A percentile compares a stretch with the other conserved stretches of the same genome.
phyloP scores from a whole-genome alignment of 768 basidiomycete genomes.

The Amanita fuliginea region DNA sequence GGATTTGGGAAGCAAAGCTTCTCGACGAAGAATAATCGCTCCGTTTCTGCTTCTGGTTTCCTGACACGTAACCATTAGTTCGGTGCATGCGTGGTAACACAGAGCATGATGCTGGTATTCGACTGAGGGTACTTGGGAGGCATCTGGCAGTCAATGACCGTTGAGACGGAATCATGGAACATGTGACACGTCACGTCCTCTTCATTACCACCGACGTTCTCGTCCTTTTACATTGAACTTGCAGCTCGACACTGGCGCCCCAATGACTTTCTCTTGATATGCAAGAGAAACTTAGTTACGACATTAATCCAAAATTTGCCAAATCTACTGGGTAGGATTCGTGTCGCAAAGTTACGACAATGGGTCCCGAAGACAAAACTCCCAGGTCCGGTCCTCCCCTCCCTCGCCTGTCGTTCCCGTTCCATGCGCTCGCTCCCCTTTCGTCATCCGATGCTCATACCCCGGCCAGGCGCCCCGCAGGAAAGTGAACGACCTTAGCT shows the following conservation, averaged over 20 bases:
- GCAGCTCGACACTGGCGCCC: too few relatives aligned
- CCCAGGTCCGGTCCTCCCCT: conserved; percentile 82
- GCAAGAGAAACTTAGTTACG: too few relatives aligned
- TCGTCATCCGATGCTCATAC: conserved; percentile 92
- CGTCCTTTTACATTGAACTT: too few relatives aligned
- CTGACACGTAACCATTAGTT: not conserved
- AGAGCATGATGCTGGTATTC: not conserved
- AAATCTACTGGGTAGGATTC: too few relatives aligned
- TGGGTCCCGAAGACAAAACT: conserved; percentile 53
- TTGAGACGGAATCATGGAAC: conserved; percentile 23
- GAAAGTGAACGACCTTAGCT: conserved; percentile 76
- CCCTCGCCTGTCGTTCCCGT: conserved; percentile 58
- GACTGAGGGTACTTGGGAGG: conserved; percentile 12
- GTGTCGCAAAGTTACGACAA: too few relatives aligned
- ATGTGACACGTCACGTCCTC: too few relatives aligned
- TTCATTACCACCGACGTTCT: too few relatives aligned
- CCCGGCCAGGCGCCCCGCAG: conserved; percentile 61
- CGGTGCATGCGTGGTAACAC: conserved; percentile 5
- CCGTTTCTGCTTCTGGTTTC: not conserved
- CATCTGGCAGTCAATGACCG: conserved; percentile 20
- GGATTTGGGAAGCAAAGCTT: not conserved
- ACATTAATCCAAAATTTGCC: too few relatives aligned
- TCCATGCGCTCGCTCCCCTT: conserved; percentile 66
- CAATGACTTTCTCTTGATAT: too few relatives aligned
- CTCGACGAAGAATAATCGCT: not conserved